Evolutionary conservation across 139 green algal species (phyloP).

Genomic region (Chlamydomonas eustigma): DNA sequence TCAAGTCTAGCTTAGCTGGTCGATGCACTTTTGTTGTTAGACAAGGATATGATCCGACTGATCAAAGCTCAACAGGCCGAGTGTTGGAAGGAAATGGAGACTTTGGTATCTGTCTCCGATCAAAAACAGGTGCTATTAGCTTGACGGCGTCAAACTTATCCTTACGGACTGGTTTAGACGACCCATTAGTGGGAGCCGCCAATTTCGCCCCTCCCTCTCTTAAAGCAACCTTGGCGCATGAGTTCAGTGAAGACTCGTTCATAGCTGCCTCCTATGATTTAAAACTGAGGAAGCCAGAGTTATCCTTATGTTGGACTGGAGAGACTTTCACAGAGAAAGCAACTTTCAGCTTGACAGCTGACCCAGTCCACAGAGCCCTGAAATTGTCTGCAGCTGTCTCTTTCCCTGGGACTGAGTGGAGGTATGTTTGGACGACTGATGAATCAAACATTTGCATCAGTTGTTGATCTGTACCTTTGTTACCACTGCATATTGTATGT

Average conservation of each 20-base stretch:
- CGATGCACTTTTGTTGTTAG: constrained; percentile 38
- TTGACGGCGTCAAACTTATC: constrained; percentile 38
- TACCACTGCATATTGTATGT: too few relatives aligned
- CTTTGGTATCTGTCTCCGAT: constrained; percentile 30
- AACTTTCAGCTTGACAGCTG: constrained; percentile 33
- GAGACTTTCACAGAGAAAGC: constrained; percentile 31
- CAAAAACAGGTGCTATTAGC: constrained; percentile 25
- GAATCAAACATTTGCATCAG: too few relatives aligned
- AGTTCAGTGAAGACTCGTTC: constrained; percentile 30
- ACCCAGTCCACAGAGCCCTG: constrained; percentile 37
- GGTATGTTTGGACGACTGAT: too few relatives aligned
- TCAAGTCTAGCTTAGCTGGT: constrained; percentile 14
- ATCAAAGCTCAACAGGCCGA: constrained; percentile 22
- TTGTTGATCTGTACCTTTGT: too few relatives aligned
- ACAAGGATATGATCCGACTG: constrained; percentile 34
- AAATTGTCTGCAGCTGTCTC: constrained; percentile 29
- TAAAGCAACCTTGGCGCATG: constrained; percentile 36
- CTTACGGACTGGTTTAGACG: constrained; percentile 25
- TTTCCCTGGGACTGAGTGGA: constrained; percentile 38
- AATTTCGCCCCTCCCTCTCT: constrained; percentile 30
- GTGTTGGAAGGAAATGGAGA: constrained; percentile 34
- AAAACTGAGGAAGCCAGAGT: constrained; percentile 33
- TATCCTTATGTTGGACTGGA: constrained; percentile 37
- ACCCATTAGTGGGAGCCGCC: constrained; percentile 27
- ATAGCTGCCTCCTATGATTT: constrained; percentile 42